Conservation (phyloP, 2,329 filamentous ascomycete species). For the Neurospora crassa region DNA sequence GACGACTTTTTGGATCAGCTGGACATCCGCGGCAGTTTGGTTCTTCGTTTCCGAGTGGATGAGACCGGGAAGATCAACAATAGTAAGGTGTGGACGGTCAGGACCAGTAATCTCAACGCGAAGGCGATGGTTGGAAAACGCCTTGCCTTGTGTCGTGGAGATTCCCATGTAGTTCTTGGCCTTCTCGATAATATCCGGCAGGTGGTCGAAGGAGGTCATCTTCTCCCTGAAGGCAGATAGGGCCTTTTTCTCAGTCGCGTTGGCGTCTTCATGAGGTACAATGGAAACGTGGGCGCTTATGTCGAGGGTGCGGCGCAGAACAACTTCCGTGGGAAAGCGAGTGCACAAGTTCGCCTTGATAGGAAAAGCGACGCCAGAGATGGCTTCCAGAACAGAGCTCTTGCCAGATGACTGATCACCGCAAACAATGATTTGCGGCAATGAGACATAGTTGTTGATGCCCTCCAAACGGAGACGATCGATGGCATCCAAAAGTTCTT, state of each 20-base stretch:
- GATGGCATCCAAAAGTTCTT: conserved; percentile 26
- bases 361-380: conserved; percentile 14
- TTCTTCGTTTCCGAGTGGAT: conserved; percentile 32
- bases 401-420: conserved; percentile 11
- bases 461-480: conserved; percentile 27
- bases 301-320: conserved; percentile 10
- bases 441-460: neutral
- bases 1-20: conserved; percentile 32
- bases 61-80: conserved; percentile 43
- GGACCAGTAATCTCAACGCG: conserved; percentile 32
- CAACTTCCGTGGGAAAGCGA: conserved; percentile 13
- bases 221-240: conserved; percentile 9
- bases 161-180: conserved; percentile 36
- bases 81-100: conserved; percentile 36
- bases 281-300: conserved; percentile 14
- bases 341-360: conserved; percentile 15
- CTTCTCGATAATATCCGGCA: conserved; percentile 18
- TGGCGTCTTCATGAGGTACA: conserved; percentile 6
- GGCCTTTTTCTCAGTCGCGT: neutral
- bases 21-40: conserved; percentile 28
- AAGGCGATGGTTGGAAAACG: conserved; percentile 31
- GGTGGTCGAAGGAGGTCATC: conserved; percentile 7
- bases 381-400: conserved; percentile 14
- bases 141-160: conserved; percentile 16
- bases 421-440: conserved; percentile 1